Evolutionary conservation across 768 basidiomycete genomes (phyloP), one percentile per base, ranked within the genome.

Genomic region (Cyclocybe cylindracea): DNA sequence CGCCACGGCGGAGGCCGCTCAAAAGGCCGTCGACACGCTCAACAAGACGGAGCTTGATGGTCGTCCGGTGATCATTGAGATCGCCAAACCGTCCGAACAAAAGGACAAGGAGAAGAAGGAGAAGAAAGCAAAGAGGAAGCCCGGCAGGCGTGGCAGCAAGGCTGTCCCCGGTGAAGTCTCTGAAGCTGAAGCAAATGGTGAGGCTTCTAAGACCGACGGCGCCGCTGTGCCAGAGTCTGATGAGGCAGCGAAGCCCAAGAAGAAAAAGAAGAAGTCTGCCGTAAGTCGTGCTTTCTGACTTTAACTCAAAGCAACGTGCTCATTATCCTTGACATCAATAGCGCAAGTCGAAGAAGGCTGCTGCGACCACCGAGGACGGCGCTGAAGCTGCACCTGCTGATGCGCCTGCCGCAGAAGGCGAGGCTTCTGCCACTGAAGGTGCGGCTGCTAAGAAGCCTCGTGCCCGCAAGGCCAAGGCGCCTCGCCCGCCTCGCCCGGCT

Each of bases 41-140:
- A 78, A 94, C 83, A 87, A 89, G 77, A 80, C 84, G 70, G 89
- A 93, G 74, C 88, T 96, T 72, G 89, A 93, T 60, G 89, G 88
- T 59, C 91, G 94, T 71, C 77, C 75, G 70, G 86, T 96, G 67
- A 88, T 94, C 74, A 80, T 95, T 74, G 91, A 96, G 82, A 77
- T 94, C 70, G 94, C 94, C 68, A 95, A 93, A 78, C 93, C 92
- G 56, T 78, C 86, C 53, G 90, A 91, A 59, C 85, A 89, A 75
- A 94, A 94, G 75, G 87, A 89, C 75, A 78, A 79, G 70, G 88
- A 89, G 66, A 87, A 78, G 71, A 90, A 80, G 74, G 87, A 89
- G 73, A 88, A 77, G 72, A 87, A 75, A 74, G 68, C 83, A 60
- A 90, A 85, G 82, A 86, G 89, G 77, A 82, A 85, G 74, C 83